A percentile compares a stretch with the other conserved stretches of the same genome.
Conservation (phyloP, 352 stramenopile genomes). For the Phytophthora quininea region DNA sequence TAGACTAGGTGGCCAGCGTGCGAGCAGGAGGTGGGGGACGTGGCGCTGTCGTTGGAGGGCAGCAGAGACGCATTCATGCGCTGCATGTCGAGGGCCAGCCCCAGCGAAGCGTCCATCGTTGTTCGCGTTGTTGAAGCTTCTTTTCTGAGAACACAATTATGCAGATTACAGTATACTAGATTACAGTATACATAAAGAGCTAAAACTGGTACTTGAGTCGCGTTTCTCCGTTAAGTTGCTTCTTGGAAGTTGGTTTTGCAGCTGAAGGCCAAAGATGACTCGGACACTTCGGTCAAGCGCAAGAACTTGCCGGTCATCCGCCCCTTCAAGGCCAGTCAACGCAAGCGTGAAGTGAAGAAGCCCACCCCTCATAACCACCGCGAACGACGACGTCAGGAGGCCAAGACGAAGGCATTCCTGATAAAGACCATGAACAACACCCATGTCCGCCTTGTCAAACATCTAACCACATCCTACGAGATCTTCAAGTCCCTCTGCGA, state of each 20-base stretch:
- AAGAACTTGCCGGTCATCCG: background rate
- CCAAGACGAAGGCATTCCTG: constrained; percentile 9
- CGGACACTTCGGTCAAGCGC: background rate
- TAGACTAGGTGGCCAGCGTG: background rate
- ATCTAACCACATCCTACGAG: constrained; percentile 9
- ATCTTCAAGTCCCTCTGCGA: constrained; percentile 15
- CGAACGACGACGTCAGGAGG: constrained; percentile 13
- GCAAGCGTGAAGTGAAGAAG: constrained; percentile 6
- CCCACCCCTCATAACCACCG: background rate
- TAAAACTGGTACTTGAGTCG: no score
- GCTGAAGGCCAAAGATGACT: background rate
- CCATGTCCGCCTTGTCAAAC: background rate
- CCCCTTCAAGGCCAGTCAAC: background rate
- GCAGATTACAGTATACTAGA: no score
- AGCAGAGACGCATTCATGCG: constrained; percentile 18
- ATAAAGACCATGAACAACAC: constrained; percentile 1
- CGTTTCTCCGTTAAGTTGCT: no score
- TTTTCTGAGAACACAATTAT: no score
- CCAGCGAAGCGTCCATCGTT: background rate
- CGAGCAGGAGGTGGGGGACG: constrained; percentile 17
- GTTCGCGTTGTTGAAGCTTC: no score
- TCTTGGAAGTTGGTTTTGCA: no score
- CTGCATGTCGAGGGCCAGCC: constrained; percentile 4
- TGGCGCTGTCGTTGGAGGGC: constrained; percentile 7
- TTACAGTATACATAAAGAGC: no score